These are phyloP conservation scores for Yamadazyma sp. DNA, from an alignment of 805 yeast genomes.

Conservation along the genomic window DNA sequence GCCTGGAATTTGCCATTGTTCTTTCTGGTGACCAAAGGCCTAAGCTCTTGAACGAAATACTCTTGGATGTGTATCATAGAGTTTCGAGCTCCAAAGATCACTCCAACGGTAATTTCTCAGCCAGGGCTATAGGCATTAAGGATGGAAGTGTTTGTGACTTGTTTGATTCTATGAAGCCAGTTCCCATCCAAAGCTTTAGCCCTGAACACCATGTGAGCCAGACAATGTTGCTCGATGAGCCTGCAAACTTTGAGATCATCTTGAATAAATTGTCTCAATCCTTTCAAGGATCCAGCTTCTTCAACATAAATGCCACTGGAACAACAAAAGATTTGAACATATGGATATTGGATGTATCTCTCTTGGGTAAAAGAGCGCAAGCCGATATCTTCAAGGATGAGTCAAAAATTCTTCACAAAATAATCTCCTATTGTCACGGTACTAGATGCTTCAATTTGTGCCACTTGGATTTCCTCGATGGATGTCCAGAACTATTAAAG, in stretches of 20 bases:
- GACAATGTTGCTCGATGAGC: slow-evolving; percentile 15
- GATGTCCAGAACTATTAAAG: slow-evolving; percentile 1
- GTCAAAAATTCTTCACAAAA: not conserved
- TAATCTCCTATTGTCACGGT: slow-evolving; percentile 1
- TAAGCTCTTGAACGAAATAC: not conserved
- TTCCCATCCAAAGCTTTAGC: not conserved
- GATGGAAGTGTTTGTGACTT: slow-evolving; percentile 8
- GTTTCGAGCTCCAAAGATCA: not conserved
- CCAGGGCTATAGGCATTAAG: slow-evolving; percentile 13
- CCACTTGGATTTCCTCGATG: slow-evolving; percentile 4
- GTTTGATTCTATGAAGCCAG: slow-evolving; percentile 11
- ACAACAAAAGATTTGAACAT: not conserved
- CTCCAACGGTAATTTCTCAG: slow-evolving; percentile 1
- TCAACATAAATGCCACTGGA: not conserved
- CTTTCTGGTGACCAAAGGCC: slow-evolving; percentile 4
- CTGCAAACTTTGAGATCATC: slow-evolving; percentile 11
- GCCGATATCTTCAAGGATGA: not conserved
- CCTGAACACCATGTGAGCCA: slow-evolving; percentile 9
- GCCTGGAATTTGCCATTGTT: slow-evolving; percentile 4
- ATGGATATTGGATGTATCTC: slow-evolving; percentile 3
- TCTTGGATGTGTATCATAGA: slow-evolving; percentile 1
- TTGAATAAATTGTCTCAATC: slow-evolving; percentile 4
- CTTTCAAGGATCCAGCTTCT: slow-evolving; percentile 6
- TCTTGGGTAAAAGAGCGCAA: not conserved
- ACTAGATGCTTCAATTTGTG: slow-evolving; percentile 5